These are phyloP conservation scores for Umbelopsis sp. DNA, from an alignment of 192 early-diverging fungal species.

Conservation along the genomic window DNA sequence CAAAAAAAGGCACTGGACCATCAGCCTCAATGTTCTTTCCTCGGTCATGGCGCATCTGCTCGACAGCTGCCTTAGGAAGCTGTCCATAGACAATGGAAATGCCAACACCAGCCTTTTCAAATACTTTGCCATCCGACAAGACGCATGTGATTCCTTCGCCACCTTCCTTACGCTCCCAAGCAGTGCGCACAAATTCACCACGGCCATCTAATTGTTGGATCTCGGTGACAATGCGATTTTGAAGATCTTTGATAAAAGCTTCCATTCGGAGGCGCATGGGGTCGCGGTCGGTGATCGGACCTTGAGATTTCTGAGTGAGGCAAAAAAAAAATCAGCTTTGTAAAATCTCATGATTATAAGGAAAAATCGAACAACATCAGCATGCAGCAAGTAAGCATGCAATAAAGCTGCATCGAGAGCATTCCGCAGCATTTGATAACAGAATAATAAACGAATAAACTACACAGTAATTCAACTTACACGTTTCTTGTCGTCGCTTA, in stretches of 20 bases:
- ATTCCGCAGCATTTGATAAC: not conserved
- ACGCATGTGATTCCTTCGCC: slow-evolving; percentile 93
- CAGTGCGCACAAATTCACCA: slow-evolving; percentile 69
- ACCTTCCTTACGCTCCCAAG: slow-evolving; percentile 89
- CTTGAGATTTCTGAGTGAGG: slow-evolving; percentile 32
- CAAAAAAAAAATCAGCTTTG: not conserved
- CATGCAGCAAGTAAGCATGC: not conserved
- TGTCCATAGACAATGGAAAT: slow-evolving; percentile 88
- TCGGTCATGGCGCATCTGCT: slow-evolving; percentile 88
- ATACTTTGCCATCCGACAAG: slow-evolving; percentile 88
- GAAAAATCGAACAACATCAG: not conserved
- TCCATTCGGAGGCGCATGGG: slow-evolving; percentile 89
- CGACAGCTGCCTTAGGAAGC: slow-evolving; percentile 72
- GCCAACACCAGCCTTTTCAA: slow-evolving; percentile 98
- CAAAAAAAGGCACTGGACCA: slow-evolving; percentile 78
- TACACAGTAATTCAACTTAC: slow-evolving; percentile 18
- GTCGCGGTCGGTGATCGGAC: slow-evolving; percentile 48
- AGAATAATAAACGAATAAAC: not conserved
- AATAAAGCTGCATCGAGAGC: not conserved
- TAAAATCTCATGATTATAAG: not conserved
- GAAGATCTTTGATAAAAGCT: slow-evolving; percentile 72
- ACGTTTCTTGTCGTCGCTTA: slow-evolving; percentile 15
- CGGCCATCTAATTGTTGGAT: slow-evolving; percentile 66
- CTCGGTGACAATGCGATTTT: slow-evolving; percentile 72
- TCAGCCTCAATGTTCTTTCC: slow-evolving; percentile 63